phyloP scores from a whole-genome alignment of 2,329 filamentous ascomycete species.

The Drechslerella coelobrocha region DNA sequence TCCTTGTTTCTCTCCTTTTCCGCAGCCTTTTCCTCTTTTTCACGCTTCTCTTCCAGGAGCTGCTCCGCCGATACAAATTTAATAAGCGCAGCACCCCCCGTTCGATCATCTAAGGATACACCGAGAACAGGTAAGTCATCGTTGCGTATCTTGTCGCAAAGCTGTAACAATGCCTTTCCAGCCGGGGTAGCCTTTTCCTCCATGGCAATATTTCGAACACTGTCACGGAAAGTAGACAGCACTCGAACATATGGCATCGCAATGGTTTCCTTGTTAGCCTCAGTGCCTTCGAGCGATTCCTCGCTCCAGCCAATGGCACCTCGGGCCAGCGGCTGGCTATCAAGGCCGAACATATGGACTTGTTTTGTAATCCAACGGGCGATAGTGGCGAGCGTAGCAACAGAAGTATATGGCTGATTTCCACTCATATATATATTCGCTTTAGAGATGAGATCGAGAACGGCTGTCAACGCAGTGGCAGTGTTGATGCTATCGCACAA shows the following conservation, averaged over 20 bases:
- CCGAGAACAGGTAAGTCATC: constrained; percentile 79
- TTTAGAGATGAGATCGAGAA: constrained; percentile 77
- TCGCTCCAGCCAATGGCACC: constrained; percentile 56
- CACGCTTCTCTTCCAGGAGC: constrained; percentile 66
- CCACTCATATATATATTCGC: constrained; percentile 66
- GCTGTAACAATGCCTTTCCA: constrained; percentile 71
- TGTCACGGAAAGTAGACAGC: constrained; percentile 67
- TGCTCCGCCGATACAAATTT: constrained; percentile 68
- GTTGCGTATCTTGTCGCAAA: constrained; percentile 83
- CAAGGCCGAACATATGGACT: constrained; percentile 82
- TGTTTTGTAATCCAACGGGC: constrained; percentile 84
- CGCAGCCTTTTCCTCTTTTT: constrained; percentile 68
- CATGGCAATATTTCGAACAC: constrained; percentile 65
- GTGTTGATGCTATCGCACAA: constrained; percentile 77
- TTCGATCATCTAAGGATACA: constrained; percentile 86
- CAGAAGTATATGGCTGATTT: constrained; percentile 59
- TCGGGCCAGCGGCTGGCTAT: constrained; percentile 57
- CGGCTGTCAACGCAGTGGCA: constrained; percentile 75
- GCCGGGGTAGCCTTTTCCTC: constrained; percentile 61
- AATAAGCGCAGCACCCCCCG: constrained; percentile 72
- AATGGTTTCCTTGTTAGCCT: constrained; percentile 52
- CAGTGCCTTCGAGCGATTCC: constrained; percentile 57
- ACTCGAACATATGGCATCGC: constrained; percentile 62
- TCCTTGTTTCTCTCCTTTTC: constrained; percentile 67
- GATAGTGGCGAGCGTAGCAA: constrained; percentile 57